These are phyloP conservation scores for Crithidia acanthocephali DNA, from an alignment of 208 protist genomes.

Conservation along the genomic window DNA sequence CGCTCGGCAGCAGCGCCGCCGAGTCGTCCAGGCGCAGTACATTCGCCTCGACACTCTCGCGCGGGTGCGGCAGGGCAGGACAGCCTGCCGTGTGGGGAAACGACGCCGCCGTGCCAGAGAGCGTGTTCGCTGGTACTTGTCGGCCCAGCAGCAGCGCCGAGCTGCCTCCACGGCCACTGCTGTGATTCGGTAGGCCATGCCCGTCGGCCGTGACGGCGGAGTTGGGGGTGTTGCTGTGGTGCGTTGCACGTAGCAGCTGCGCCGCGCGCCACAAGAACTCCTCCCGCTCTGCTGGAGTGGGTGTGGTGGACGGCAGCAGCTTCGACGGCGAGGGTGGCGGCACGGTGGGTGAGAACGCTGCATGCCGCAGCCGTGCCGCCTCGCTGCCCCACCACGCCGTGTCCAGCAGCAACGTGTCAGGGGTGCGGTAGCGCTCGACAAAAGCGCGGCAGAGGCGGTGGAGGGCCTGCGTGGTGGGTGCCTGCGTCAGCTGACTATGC, in stretches of 20 bases:
- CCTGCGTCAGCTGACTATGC: not conserved
- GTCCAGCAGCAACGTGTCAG: conserved; percentile 22
- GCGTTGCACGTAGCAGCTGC: conserved; percentile 21
- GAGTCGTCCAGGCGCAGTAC: conserved; percentile 35
- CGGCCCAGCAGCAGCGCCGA: no score
- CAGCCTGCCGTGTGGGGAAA: no score
- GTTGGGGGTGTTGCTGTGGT: conserved; percentile 7
- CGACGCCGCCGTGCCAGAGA: no score
- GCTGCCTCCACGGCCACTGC: no score
- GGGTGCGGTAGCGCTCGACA: conserved; percentile 18
- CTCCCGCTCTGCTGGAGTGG: not conserved
- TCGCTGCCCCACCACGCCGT: conserved; percentile 30
- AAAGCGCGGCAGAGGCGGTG: conserved; percentile 22
- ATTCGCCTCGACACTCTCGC: conserved; percentile 18
- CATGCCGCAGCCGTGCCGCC: conserved; percentile 11
- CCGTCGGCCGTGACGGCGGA: no score
- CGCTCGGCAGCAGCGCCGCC: not conserved
- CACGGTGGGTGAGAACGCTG: not conserved
- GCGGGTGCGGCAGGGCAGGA: not conserved
- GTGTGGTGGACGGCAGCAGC: not conserved
- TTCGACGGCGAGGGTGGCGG: not conserved
- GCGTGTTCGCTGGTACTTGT: no score
- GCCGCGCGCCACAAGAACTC: conserved; percentile 15
- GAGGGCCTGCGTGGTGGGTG: conserved; percentile 19
- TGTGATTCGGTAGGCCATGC: no score